phyloP scores from a whole-genome alignment of 306 rosid genomes.

The Oxytropis ochrocephala region DNA sequence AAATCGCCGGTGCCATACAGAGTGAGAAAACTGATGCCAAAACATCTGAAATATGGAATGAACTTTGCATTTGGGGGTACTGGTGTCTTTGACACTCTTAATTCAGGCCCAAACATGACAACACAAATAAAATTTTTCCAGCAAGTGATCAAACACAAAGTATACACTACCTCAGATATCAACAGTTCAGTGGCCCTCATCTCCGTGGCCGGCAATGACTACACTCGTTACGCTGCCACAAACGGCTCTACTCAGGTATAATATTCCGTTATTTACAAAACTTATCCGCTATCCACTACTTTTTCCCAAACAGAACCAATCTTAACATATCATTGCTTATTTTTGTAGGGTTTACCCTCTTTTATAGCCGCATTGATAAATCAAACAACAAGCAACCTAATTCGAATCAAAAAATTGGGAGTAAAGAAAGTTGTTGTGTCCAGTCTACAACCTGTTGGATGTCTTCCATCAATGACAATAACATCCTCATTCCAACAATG shows the following conservation, averaged over 20 bases:
- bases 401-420: conserved; percentile 56
- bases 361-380: conserved; percentile 53
- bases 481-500: conserved; percentile 42
- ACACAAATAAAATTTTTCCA: conserved; percentile 57
- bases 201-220: conserved; percentile 84
- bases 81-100: conserved; percentile 63
- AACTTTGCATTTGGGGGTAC: conserved; percentile 88
- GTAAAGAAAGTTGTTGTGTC: conserved; percentile 55
- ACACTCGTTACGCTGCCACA: conserved; percentile 23
- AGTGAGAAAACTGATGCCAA: conserved; percentile 30
- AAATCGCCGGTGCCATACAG: conserved; percentile 77
- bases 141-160: conserved; percentile 20
- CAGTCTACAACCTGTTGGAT: conserved; percentile 65
- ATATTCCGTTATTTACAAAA: too few species aligned
- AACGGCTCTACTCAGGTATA: conserved; percentile 49
- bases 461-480: conserved; percentile 52
- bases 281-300: too few species aligned
- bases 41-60: conserved; percentile 60
- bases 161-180: conserved; percentile 34
- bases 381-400: conserved; percentile 42
- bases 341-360: conserved; percentile 39
- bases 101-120: conserved; percentile 68
- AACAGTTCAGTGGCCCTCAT: conserved; percentile 54
- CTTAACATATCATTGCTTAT: too few species aligned
- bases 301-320: too few species aligned